A percentile compares a stretch with the other conserved stretches of the same genome.
phyloP scores from a whole-genome alignment of 2,329 filamentous ascomycete genomes.

The Anthostomella pinea region DNA sequence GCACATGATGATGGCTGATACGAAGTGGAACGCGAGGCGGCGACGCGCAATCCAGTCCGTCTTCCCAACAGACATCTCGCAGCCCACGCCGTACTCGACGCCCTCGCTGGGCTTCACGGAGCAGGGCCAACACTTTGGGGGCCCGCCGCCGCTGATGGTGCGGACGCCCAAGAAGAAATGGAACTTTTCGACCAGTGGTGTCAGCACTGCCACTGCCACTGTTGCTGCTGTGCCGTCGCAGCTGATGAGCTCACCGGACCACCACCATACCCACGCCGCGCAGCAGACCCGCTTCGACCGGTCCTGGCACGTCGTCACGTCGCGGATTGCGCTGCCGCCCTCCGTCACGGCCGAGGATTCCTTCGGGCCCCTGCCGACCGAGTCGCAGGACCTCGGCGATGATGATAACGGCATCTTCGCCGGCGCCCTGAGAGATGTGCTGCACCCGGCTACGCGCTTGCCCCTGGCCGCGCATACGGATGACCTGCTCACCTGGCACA shows the following conservation, averaged over 20 bases:
- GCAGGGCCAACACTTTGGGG: constrained; percentile 47
- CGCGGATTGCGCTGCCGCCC: constrained; percentile 53
- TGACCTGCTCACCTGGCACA: constrained; percentile 59
- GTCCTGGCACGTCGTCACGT: constrained; percentile 61
- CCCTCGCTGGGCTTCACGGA: constrained; percentile 38
- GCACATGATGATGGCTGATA: constrained; percentile 32
- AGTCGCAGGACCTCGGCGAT: constrained; percentile 38
- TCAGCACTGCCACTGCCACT: no score
- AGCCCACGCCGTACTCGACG: constrained; percentile 45
- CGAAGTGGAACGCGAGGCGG: constrained; percentile 46
- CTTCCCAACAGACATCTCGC: constrained; percentile 50
- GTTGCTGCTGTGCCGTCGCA: constrained; percentile 18
- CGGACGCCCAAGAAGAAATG: constrained; percentile 14
- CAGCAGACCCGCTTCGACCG: constrained; percentile 59
- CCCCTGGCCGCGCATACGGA: constrained; percentile 52
- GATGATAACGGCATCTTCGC: constrained; percentile 45
- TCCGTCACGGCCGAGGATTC: constrained; percentile 54
- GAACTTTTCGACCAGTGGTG: no score
- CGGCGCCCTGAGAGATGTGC: constrained; percentile 51
- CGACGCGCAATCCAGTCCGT: constrained; percentile 54
- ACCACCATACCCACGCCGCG: constrained; percentile 33
- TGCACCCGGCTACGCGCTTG: constrained; percentile 44
- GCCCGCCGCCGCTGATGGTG: no score
- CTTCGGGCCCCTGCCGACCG: constrained; percentile 47
- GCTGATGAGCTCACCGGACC: constrained; percentile 20